Evolutionary conservation across 805 yeast species (phyloP), one percentile per base, ranked within the genome.

Genomic region (Wickerhamomyces chambardii): DNA sequence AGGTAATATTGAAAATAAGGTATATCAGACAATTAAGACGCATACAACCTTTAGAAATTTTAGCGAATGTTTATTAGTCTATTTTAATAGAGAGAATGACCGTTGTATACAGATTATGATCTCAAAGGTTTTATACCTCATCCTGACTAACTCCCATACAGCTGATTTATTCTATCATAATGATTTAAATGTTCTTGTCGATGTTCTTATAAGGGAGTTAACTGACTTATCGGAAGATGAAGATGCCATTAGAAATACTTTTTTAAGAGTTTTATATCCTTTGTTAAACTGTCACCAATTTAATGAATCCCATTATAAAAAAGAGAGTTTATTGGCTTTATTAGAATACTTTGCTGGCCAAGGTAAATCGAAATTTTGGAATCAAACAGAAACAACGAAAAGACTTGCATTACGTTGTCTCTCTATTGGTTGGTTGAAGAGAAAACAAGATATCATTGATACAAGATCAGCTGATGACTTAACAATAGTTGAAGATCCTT

Each of bases 111-210:
- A 81, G 46, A 79, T 86, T 4, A 70, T 89, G 61, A 82, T 84
- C 50, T 66, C 89, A 45, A 89, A 89, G 56, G 66, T 85, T 38
- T 61, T 89, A 8, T 85, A 84, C 53, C 56, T 83, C 38, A 70
- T 89, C 1, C 74, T 89, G 56, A 78, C 89, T 2, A 65, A 78
- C 6, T 59, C 60, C 27, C 33, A 50, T 7, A 79, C 94, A 0
- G 63, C 72, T 35, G 82, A 79, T 39, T 66, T 79, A 46, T 73
- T 86, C 33, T 89, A 89, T 51, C 64, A 84, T 41, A 89, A 89
- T 48, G 97, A 89, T 53, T 59, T 89, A 39, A 78, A 81, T 46
- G 94, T 89, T 6, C 68, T 89, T 37, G 77, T 83, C 12, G 95
- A 86, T 49, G 87, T 89, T 9, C 65, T 89, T 35, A 66, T 89